These are phyloP conservation scores for Trametes hirsuta DNA, from an alignment of 1,284 basidiomycete genomes.

Conservation along the genomic window DNA sequence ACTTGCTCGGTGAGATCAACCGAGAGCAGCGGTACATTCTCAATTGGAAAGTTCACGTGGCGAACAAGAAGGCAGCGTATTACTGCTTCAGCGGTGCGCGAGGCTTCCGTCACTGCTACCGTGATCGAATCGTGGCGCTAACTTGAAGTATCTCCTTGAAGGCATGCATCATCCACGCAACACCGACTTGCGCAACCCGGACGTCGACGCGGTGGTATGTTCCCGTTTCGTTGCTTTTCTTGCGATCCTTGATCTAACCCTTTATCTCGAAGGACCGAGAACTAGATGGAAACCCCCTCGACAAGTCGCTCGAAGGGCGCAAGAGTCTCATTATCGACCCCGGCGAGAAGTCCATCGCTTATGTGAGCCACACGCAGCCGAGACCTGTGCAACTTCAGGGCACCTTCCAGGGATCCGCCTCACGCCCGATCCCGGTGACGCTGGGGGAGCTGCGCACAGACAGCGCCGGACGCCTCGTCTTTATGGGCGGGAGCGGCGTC, in stretches of 20 bases:
- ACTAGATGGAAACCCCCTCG: not conserved
- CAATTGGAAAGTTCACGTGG: constrained; percentile 30
- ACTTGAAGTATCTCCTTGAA: not conserved
- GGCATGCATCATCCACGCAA: not conserved
- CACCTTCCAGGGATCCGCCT: not conserved
- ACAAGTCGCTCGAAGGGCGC: not conserved
- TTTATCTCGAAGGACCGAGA: not conserved
- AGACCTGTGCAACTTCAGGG: constrained; percentile 18
- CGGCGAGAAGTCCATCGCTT: not conserved
- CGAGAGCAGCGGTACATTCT: constrained; percentile 13
- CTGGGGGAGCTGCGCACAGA: constrained; percentile 29
- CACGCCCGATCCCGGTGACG: constrained; percentile 9
- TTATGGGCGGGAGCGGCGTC: constrained; percentile 27
- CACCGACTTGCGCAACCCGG: not conserved
- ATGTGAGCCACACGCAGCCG: not conserved
- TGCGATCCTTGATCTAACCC: not conserved
- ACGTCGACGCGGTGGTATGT: not conserved
- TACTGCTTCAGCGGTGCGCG: constrained; percentile 12
- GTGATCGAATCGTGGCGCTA: too few relatives aligned
- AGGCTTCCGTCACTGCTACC: too few relatives aligned
- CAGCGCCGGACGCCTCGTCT: constrained; percentile 26
- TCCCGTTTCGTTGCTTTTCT: too few relatives aligned
- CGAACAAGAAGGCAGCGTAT: constrained; percentile 29
- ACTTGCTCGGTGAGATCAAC: constrained; percentile 27
- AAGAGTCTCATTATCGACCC: constrained; percentile 22